phyloP scores from a whole-genome alignment of 306 rosid genomes.

The Oxytropis ochrocephala region DNA sequence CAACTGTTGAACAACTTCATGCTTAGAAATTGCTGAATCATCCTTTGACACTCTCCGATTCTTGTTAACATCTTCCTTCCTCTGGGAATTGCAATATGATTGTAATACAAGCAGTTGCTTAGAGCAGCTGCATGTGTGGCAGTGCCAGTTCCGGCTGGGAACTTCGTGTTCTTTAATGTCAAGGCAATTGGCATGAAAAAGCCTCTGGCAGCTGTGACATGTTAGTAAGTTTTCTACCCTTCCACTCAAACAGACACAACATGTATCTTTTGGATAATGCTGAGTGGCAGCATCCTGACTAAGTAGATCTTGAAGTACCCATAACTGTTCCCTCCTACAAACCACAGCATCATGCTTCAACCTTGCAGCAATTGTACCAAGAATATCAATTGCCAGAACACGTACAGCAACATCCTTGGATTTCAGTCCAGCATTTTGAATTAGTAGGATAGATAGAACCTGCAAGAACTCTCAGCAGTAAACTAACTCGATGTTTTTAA shows the following conservation, averaged over 20 bases:
- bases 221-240: conserved; percentile 46
- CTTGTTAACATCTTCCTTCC: conserved; percentile 47
- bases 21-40: conserved; percentile 40
- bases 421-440: conserved; percentile 85
- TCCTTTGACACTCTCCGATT: conserved; percentile 32
- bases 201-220: conserved; percentile 76
- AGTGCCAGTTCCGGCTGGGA: conserved; percentile 70
- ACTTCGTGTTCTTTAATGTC: conserved; percentile 71
- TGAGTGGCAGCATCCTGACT: conserved; percentile 35
- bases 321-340: conserved; percentile 66
- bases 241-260: conserved; percentile 70
- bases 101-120: conserved; percentile 80
- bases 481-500: conserved; percentile 12
- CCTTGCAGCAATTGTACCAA: conserved; percentile 97
- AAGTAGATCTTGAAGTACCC: conserved; percentile 71
- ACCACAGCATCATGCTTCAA: conserved; percentile 88
- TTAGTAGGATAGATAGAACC: conserved; percentile 87
- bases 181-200: conserved; percentile 81
- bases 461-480: conserved; percentile 47
- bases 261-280: conserved; percentile 48
- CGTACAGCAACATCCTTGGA: conserved; percentile 87
- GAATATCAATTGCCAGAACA: conserved; percentile 89
- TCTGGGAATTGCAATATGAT: conserved; percentile 77
- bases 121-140: conserved; percentile 72
- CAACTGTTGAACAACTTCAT: conserved; percentile 87